These are phyloP conservation scores for Gillenia trifoliata DNA, from an alignment of 306 rosid species.

Conservation along the genomic window DNA sequence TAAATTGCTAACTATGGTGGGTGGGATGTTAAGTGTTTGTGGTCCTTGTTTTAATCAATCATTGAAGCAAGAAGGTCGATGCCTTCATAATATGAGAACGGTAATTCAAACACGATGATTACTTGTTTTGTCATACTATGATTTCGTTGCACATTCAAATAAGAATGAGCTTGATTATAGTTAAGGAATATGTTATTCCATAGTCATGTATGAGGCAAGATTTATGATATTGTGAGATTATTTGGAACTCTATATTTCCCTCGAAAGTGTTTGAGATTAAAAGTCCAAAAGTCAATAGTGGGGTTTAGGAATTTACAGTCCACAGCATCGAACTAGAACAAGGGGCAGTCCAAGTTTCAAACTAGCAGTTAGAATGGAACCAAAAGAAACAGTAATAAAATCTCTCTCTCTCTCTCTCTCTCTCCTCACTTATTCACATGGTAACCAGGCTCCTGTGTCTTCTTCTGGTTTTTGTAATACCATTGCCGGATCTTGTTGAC, in stretches of 20 bases:
- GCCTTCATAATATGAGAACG: neutral
- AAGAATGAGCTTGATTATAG: neutral
- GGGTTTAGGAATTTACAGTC: slow-evolving; percentile 38
- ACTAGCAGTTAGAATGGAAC: slow-evolving; percentile 42
- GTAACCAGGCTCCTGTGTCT: slow-evolving; percentile 52
- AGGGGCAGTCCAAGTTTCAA: slow-evolving; percentile 39
- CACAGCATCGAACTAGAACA: slow-evolving; percentile 36
- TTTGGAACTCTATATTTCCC: neutral
- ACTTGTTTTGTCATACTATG: neutral
- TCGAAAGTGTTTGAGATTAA: neutral
- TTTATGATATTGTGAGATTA: neutral
- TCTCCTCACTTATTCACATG: slow-evolving; percentile 57
- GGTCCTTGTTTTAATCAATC: neutral
- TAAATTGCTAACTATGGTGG: neutral
- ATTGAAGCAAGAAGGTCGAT: slow-evolving; percentile 16
- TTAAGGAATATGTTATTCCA: neutral
- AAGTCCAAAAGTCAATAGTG: slow-evolving; percentile 39
- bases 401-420: neutral
- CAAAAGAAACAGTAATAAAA: neutral
- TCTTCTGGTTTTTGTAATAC: slow-evolving; percentile 45
- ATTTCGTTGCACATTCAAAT: neutral
- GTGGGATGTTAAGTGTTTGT: neutral
- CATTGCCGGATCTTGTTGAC: slow-evolving; percentile 53
- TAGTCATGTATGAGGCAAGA: neutral
- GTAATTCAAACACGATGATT: neutral